These are phyloP conservation scores for Aspergillus homomorphus DNA, from an alignment of 495 filamentous ascomycete species.

Conservation along the genomic window DNA sequence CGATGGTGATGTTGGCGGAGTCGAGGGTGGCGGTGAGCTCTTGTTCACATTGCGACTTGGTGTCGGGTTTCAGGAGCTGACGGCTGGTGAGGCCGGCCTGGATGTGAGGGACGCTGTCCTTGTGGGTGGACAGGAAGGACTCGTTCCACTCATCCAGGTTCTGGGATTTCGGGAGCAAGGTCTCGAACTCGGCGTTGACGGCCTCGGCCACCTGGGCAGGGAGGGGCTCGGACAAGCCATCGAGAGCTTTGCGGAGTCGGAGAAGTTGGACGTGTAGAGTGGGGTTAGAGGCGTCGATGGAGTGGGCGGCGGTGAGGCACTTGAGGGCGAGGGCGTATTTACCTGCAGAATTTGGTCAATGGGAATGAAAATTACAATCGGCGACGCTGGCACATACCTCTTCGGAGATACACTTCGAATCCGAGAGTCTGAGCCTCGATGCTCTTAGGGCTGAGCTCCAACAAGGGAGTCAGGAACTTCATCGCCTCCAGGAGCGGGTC, in stretches of 20 bases:
- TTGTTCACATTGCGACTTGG: constrained; percentile 56
- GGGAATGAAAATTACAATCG: neutral
- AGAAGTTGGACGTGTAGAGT: constrained; percentile 72
- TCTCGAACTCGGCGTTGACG: constrained; percentile 61
- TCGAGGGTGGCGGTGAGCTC: constrained; percentile 58
- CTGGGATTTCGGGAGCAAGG: constrained; percentile 52
- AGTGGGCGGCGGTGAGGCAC: constrained; percentile 70
- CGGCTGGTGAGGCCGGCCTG: constrained; percentile 60
- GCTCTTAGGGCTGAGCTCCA: constrained; percentile 78
- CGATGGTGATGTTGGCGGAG: constrained; percentile 49
- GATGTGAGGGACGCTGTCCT: constrained; percentile 59
- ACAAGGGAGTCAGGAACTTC: constrained; percentile 77
- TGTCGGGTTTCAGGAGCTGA: constrained; percentile 55
- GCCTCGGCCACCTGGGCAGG: constrained; percentile 60
- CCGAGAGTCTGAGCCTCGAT: constrained; percentile 79
- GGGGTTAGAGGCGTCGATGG: constrained; percentile 68
- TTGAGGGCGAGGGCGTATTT: constrained; percentile 83
- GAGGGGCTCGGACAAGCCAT: constrained; percentile 51
- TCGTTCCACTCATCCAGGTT: constrained; percentile 67
- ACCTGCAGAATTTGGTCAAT: constrained; percentile 49
- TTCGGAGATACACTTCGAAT: constrained; percentile 83
- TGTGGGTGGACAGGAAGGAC: constrained; percentile 60
- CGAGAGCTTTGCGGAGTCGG: constrained; percentile 64
- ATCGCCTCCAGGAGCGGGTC: constrained; percentile 81
- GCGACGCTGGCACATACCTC: constrained; percentile 52